A percentile compares a stretch with the other conserved stretches of the same genome.
Evolutionary conservation across 768 basidiomycete genomes (phyloP).

Genomic region (Rhizopogon salebrosus): DNA sequence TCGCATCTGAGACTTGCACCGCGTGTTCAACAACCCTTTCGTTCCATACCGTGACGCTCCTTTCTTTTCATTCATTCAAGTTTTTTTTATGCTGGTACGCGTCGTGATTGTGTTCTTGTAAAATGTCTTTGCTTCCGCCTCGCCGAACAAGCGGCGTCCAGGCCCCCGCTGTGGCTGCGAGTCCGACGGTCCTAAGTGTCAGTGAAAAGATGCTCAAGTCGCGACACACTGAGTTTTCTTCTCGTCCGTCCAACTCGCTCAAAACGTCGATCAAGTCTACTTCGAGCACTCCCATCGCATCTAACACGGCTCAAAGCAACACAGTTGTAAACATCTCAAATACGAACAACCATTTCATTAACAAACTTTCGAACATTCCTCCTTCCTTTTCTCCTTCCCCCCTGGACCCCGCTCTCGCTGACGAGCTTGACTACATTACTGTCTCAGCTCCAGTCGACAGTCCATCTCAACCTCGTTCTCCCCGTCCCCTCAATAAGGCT

Average conservation of each 20-base stretch:
- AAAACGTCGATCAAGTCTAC: constrained; percentile 15
- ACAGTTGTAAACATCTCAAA: constrained; percentile 10
- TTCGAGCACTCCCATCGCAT: constrained; percentile 1
- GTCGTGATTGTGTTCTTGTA: constrained; percentile 6
- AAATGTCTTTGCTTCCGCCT: constrained; percentile 15
- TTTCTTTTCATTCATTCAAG: neutral
- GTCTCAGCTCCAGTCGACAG: constrained; percentile 26
- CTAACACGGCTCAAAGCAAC: constrained; percentile 4
- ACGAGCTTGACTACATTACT: constrained; percentile 74
- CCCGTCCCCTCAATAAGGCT: constrained; percentile 61
- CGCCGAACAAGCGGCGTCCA: constrained; percentile 15
- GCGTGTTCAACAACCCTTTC: neutral
- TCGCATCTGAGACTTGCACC: neutral
- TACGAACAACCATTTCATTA: constrained; percentile 1
- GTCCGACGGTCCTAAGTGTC: constrained; percentile 29
- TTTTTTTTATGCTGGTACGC: constrained; percentile 3
- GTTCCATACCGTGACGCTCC: neutral
- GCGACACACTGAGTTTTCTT: constrained; percentile 45
- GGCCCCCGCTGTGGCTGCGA: constrained; percentile 25
- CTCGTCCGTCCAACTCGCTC: constrained; percentile 15
- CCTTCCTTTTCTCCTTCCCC: constrained; percentile 45
- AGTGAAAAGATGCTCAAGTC: constrained; percentile 42
- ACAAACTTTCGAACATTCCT: constrained; percentile 23
- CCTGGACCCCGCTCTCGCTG: constrained; percentile 39
- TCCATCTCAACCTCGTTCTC: constrained; percentile 30